A percentile compares a stretch with the other conserved stretches of the same genome.
These are phyloP conservation scores for Colletotrichum tanaceti DNA, from an alignment of 2,329 filamentous ascomycete genomes.

Conservation along the genomic window DNA sequence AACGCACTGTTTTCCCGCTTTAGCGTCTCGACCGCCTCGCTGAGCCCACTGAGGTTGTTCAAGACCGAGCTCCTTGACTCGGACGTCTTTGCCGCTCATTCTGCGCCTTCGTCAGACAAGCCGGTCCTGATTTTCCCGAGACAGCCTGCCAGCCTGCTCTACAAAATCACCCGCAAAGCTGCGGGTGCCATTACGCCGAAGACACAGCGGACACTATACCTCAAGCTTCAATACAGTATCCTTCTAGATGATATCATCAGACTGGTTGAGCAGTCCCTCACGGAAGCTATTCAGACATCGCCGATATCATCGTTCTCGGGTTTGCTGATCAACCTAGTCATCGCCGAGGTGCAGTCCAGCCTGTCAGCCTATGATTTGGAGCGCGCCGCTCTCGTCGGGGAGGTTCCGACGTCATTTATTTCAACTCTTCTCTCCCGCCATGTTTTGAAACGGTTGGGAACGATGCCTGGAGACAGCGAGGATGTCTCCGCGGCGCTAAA, in stretches of 20 bases:
- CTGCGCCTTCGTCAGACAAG: conserved; percentile 64
- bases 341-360: conserved; percentile 56
- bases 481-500: conserved; percentile 46
- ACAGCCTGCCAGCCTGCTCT: conserved; percentile 83
- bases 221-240: conserved; percentile 81
- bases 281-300: conserved; percentile 52
- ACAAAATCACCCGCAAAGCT: conserved; percentile 75
- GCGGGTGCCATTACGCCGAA: conserved; percentile 48
- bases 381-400: conserved; percentile 64
- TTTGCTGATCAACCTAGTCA: conserved; percentile 58
- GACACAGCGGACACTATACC: conserved; percentile 64
- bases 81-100: conserved; percentile 73
- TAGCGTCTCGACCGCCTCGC: conserved; percentile 83
- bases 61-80: conserved; percentile 78
- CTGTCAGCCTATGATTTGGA: conserved; percentile 67
- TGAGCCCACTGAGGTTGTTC: conserved; percentile 79
- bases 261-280: conserved; percentile 59
- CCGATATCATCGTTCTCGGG: conserved; percentile 60
- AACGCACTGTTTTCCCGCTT: conserved; percentile 86
- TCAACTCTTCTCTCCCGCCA: conserved; percentile 59
- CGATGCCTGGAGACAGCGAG: conserved; percentile 50
- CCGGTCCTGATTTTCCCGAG: conserved; percentile 78
- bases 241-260: conserved; percentile 78
- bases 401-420: conserved; percentile 62
- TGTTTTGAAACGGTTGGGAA: conserved; percentile 63